phyloP scores from a whole-genome alignment of 257 asterid genomes.

The Nyctanthes arbortristis region DNA sequence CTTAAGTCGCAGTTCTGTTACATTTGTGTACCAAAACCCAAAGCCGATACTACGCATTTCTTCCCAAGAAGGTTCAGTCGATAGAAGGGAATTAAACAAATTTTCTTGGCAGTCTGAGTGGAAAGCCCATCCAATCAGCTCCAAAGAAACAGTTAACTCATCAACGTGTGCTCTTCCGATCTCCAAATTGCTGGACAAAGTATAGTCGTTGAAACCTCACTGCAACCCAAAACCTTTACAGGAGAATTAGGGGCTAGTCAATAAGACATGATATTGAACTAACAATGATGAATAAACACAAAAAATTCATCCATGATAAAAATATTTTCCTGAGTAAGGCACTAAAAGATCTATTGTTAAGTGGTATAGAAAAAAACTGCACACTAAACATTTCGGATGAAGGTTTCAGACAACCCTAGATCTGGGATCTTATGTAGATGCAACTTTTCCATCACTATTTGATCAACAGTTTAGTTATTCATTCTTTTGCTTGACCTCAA shows the following conservation, averaged over 20 bases:
- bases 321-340: background rate
- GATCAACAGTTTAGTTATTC: background rate
- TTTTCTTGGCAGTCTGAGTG: conserved; percentile 93
- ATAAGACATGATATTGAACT: conserved; percentile 16
- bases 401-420: too few species aligned
- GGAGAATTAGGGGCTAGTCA: conserved; percentile 17
- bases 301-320: conserved; percentile 6
- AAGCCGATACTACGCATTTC: conserved; percentile 86
- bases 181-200: conserved; percentile 63
- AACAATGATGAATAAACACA: background rate
- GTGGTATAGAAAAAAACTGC: background rate
- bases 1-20: conserved; percentile 70
- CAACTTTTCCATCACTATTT: background rate
- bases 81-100: conserved; percentile 77
- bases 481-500: conserved; percentile 6
- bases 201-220: conserved; percentile 67
- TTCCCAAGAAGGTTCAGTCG: conserved; percentile 87
- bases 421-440: background rate
- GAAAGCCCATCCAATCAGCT: conserved; percentile 84
- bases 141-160: conserved; percentile 67
- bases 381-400: background rate
- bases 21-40: conserved; percentile 93
- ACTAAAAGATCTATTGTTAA: background rate
- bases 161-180: conserved; percentile 53
- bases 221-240: conserved; percentile 91